phyloP scores from a whole-genome alignment of 192 early-diverging fungal genomes.

The Podila clonocystis region DNA sequence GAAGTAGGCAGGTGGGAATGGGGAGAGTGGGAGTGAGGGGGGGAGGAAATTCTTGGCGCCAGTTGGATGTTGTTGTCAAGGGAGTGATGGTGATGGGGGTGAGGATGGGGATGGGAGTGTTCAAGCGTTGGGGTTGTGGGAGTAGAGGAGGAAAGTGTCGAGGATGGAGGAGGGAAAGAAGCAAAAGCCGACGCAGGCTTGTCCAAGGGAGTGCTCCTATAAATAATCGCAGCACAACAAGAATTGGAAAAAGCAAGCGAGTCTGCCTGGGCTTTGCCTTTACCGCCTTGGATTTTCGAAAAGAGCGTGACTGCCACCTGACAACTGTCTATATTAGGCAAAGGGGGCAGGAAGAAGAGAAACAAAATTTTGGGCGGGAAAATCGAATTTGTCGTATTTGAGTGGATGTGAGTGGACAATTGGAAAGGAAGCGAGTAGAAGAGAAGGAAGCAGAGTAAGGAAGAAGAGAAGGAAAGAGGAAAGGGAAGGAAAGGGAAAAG shows the following conservation, averaged over 20 bases:
- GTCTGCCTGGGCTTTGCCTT: neutral
- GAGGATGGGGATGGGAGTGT: neutral
- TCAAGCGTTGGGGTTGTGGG: neutral
- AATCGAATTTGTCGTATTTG: neutral
- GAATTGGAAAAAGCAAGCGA: neutral
- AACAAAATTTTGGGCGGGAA: neutral
- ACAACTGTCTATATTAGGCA: neutral
- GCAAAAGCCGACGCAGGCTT: neutral
- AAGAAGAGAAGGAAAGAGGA: neutral
- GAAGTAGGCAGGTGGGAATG: too few species aligned
- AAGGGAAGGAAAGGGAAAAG: neutral
- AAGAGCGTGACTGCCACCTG: too few species aligned
- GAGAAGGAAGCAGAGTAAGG: neutral
- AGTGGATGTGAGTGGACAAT: neutral
- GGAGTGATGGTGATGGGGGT: neutral
- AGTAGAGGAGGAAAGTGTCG: neutral
- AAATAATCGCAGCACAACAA: neutral
- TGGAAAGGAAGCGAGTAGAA: conserved; percentile 1
- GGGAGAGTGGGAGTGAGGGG: too few species aligned
- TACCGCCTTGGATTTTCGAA: neutral
- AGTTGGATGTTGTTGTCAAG: neutral
- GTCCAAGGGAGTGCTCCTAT: neutral
- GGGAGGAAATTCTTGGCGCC: too few species aligned
- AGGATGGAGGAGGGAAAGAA: conserved; percentile 5
- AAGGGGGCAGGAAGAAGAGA: neutral